These are phyloP conservation scores for Lentinus brumalis DNA, from an alignment of 768 basidiomycete species.

Conservation along the genomic window DNA sequence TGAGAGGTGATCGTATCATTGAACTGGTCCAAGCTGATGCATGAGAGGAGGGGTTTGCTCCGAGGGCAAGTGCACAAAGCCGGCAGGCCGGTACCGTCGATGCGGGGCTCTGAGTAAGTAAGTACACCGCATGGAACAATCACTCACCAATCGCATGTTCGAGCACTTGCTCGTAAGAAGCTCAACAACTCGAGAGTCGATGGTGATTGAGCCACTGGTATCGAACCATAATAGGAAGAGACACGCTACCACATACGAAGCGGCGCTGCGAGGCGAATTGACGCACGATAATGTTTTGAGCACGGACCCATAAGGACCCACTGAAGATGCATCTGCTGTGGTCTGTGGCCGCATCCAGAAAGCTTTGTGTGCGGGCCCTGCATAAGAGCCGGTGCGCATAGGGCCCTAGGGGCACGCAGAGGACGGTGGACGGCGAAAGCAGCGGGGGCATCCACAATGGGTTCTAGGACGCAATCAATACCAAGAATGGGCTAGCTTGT, in stretches of 20 bases:
- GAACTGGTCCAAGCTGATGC: too few species aligned
- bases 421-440: neutral
- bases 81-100: neutral
- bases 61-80: neutral
- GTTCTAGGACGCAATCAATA: slow-evolving; percentile 6
- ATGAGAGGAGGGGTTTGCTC: neutral
- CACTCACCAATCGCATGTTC: too few species aligned
- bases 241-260: neutral
- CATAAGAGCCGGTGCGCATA: neutral
- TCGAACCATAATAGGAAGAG: neutral
- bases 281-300: neutral
- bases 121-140: too few species aligned
- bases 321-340: slow-evolving; percentile 7
- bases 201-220: neutral
- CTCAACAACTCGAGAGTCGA: neutral
- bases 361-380: neutral
- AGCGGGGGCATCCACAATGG: slow-evolving; percentile 7
- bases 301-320: slow-evolving; percentile 36
- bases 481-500: slow-evolving; percentile 11
- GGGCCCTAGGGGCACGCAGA: neutral
- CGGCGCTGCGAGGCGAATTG: neutral
- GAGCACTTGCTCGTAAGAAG: neutral
- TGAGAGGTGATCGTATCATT: neutral
- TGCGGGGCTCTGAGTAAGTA: neutral
- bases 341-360: neutral